These are phyloP conservation scores for Claviceps arundinis DNA, from an alignment of 2,329 filamentous ascomycete genomes.

Conservation along the genomic window DNA sequence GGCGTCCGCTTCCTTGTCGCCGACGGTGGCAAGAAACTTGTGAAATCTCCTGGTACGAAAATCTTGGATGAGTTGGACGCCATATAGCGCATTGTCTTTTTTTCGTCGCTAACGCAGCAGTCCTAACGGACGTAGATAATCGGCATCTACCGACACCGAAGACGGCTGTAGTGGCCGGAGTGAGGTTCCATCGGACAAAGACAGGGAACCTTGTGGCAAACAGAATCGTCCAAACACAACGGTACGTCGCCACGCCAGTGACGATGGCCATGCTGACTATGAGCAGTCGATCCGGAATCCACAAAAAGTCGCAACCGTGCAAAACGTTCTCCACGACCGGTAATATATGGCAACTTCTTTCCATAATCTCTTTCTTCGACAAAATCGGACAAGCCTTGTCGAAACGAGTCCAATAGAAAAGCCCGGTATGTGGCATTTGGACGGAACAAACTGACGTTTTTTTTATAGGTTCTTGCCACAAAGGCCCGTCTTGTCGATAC, in stretches of 20 bases:
- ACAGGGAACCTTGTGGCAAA: constrained; percentile 75
- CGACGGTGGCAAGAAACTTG: constrained; percentile 70
- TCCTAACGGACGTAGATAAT: constrained; percentile 20
- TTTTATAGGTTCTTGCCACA: constrained; percentile 64
- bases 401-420: constrained; percentile 9
- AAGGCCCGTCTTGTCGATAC: constrained; percentile 68
- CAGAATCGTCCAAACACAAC: constrained; percentile 60
- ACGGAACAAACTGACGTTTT: constrained; percentile 31
- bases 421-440: constrained; percentile 23
- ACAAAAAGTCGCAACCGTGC: constrained; percentile 64
- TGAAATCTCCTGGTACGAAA: constrained; percentile 52
- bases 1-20: constrained; percentile 62
- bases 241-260: constrained; percentile 39
- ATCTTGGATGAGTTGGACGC: background rate
- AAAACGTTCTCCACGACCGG: constrained; percentile 56
- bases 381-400: constrained; percentile 9
- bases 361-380: constrained; percentile 7
- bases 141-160: constrained; percentile 57
- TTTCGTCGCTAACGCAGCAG: background rate
- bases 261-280: constrained; percentile 24
- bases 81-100: background rate
- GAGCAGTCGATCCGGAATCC: constrained; percentile 33
- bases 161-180: constrained; percentile 56
- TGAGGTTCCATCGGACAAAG: constrained; percentile 75
- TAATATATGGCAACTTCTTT: constrained; percentile 40